phyloP scores from a whole-genome alignment of 1,284 basidiomycete species.

The Tilletia indica region DNA sequence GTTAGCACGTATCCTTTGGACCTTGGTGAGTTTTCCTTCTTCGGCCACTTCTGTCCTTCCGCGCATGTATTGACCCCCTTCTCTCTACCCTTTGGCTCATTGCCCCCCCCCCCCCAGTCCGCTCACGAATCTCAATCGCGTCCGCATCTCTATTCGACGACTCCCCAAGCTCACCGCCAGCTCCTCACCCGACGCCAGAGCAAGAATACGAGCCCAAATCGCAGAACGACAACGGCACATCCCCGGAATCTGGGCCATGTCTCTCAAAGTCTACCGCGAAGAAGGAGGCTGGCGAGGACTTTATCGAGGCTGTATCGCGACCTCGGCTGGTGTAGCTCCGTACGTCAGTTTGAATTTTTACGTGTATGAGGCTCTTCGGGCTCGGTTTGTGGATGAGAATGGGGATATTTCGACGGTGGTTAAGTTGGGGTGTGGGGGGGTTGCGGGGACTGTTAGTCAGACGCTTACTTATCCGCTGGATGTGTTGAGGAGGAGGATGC shows the following conservation, averaged over 20 bases:
- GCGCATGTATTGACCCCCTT: no score
- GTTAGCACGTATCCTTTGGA: conserved; percentile 90
- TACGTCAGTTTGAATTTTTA: conserved; percentile 65
- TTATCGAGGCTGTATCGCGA: conserved; percentile 83
- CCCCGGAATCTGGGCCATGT: conserved; percentile 83
- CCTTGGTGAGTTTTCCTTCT: conserved; percentile 57
- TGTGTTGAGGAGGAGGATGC: conserved; percentile 89
- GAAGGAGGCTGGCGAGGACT: conserved; percentile 83
- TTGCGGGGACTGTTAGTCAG: conserved; percentile 73
- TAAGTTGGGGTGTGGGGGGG: conserved; percentile 60
- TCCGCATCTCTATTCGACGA: conserved; percentile 47
- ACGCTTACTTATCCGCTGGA: conserved; percentile 95
- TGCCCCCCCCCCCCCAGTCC: conserved; percentile 59
- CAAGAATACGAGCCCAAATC: not conserved
- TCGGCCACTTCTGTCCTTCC: no score
- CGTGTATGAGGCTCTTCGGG: conserved; percentile 50
- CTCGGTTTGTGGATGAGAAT: conserved; percentile 37
- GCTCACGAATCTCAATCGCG: conserved; percentile 87
- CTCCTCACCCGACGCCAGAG: not conserved
- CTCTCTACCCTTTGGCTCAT: no score
- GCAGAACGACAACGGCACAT: conserved; percentile 45
- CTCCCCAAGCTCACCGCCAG: conserved; percentile 20
- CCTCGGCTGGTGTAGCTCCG: conserved; percentile 85
- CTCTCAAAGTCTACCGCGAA: conserved; percentile 79
- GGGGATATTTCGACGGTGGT: conserved; percentile 38